Evolutionary conservation across 177 flowering plant species (phyloP).

Genomic region (Vitis hybrid): DNA sequence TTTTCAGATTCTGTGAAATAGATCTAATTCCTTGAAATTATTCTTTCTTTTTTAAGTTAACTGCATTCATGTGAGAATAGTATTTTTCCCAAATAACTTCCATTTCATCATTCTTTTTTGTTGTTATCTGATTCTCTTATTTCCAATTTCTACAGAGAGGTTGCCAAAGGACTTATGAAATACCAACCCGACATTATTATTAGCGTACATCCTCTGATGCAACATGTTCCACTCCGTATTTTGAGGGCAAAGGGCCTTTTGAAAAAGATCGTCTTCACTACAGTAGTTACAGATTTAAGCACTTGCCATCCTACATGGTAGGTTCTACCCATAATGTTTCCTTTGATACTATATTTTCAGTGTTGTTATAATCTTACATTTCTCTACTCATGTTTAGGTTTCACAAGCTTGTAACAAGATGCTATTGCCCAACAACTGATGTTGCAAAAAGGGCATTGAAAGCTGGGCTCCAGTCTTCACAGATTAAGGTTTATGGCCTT

Average conservation of each 20-base stretch:
- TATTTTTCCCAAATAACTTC: background rate
- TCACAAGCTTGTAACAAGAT: conserved; percentile 96
- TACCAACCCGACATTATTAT: conserved; percentile 93
- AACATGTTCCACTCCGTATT: conserved; percentile 93
- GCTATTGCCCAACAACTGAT: conserved; percentile 90
- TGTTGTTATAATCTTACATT: conserved; percentile 7
- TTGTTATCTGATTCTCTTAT: background rate
- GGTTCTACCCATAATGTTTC: conserved; percentile 5
- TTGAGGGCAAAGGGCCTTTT: conserved; percentile 80
- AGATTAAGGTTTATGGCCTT: conserved; percentile 94
- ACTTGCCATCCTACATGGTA: conserved; percentile 99
- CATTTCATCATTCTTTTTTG: background rate
- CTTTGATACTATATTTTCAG: background rate
- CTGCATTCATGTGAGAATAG: background rate
- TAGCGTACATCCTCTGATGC: conserved; percentile 98
- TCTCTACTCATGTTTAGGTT: conserved; percentile 56
- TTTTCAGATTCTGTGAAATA: background rate
- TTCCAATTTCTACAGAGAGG: conserved; percentile 51
- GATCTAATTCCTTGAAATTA: background rate
- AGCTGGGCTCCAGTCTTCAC: conserved; percentile 88
- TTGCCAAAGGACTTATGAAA: conserved; percentile 91
- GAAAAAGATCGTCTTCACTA: conserved; percentile 89
- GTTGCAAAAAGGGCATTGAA: conserved; percentile 81
- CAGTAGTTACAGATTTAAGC: conserved; percentile 91
- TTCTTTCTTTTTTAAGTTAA: background rate